Conservation (phyloP, 2,329 filamentous ascomycete genomes). For the Aspergillus amoenus region DNA sequence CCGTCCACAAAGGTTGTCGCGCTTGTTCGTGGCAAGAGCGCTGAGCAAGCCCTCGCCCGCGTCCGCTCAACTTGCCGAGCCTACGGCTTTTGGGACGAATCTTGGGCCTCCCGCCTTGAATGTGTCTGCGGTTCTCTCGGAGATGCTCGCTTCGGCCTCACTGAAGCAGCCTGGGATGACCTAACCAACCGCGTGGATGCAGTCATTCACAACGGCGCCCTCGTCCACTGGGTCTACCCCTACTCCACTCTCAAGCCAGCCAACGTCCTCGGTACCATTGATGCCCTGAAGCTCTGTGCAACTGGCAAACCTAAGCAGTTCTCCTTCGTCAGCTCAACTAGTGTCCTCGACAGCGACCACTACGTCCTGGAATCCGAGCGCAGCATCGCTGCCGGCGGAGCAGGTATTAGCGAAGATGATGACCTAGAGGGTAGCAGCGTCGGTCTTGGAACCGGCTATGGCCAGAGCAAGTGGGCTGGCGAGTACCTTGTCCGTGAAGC, state of each 20-base stretch:
- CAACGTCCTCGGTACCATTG: conserved; percentile 81
- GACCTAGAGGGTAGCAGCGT: conserved; percentile 73
- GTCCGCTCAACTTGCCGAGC: conserved; percentile 67
- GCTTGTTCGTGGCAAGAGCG: conserved; percentile 70
- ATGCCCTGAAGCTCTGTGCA: conserved; percentile 73
- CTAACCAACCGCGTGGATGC: conserved; percentile 68
- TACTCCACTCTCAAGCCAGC: conserved; percentile 70
- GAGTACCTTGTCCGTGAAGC: conserved; percentile 75
- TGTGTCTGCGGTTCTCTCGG: conserved; percentile 73
- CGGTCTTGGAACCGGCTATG: conserved; percentile 83
- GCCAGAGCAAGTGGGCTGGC: conserved; percentile 84
- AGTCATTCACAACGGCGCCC: conserved; percentile 79
- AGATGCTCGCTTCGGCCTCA: conserved; percentile 71
- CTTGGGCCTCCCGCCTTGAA: conserved; percentile 64
- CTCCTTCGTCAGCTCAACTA: conserved; percentile 79
- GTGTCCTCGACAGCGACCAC: conserved; percentile 76
- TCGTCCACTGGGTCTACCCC: conserved; percentile 74
- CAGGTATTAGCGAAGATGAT: conserved; percentile 71
- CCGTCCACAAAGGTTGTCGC: conserved; percentile 65
- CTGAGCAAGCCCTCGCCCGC: conserved; percentile 61
- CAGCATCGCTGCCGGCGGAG: conserved; percentile 59
- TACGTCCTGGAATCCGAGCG: conserved; percentile 72
- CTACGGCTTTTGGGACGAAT: conserved; percentile 72
- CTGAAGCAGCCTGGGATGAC: conserved; percentile 62
- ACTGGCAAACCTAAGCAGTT: conserved; percentile 75